A percentile compares a stretch with the other conserved stretches of the same genome.
Conservation (phyloP, 306 rosid species). For the Abrus precatorius region DNA sequence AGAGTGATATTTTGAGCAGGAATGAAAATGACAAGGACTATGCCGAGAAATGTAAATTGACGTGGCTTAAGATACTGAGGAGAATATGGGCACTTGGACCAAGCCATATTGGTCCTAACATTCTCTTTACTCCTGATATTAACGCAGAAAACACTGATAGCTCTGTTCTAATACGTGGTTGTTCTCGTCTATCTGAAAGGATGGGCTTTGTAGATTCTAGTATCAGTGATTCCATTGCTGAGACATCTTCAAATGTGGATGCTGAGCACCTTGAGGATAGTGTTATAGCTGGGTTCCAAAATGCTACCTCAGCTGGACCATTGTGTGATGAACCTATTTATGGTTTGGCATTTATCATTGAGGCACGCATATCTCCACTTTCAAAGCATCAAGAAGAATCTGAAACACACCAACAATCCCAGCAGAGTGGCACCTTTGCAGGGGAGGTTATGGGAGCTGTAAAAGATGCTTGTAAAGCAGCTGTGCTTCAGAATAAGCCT, state of each 20-base stretch:
- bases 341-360: conserved; percentile 47
- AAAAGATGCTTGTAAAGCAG: conserved; percentile 84
- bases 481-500: conserved; percentile 74
- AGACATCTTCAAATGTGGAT: conserved; percentile 57
- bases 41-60: conserved; percentile 60
- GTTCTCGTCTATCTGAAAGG: conserved; percentile 62
- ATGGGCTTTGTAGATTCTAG: conserved; percentile 61
- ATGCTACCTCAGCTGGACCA: no score
- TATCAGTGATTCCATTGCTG: conserved; percentile 38
- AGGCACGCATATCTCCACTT: conserved; percentile 62
- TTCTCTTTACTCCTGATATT: conserved; percentile 69
- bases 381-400: conserved; percentile 59
- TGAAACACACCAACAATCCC: conserved; percentile 64
- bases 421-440: conserved; percentile 70
- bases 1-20: conserved; percentile 57
- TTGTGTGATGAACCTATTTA: no score
- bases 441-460: conserved; percentile 84
- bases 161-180: conserved; percentile 65
- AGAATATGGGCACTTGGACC: no score
- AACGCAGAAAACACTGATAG: conserved; percentile 52
- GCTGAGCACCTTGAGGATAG: no score
- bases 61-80: conserved; percentile 61
- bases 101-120: conserved; percentile 74
- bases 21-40: conserved; percentile 64
- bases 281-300: no score